A percentile compares a stretch with the other conserved stretches of the same genome.
phyloP scores from a whole-genome alignment of 2,329 filamentous ascomycete genomes.

The Zymoseptoria crescenta region DNA sequence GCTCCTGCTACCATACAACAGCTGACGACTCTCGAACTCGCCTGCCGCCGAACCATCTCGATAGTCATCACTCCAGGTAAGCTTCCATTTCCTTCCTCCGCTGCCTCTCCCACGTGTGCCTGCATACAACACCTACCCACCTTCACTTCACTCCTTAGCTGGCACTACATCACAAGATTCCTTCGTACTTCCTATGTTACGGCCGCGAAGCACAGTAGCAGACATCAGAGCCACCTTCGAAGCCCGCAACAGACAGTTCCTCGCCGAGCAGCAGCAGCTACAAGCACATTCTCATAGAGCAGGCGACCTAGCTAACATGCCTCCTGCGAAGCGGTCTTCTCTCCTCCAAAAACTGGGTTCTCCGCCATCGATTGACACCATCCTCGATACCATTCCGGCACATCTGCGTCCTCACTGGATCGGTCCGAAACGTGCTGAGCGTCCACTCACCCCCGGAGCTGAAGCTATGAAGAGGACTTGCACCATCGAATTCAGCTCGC shows the following conservation, averaged over 20 bases:
- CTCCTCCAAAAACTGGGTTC: constrained; percentile 1
- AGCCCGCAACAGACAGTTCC: background rate
- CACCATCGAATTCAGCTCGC: constrained; percentile 54
- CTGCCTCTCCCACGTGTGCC: background rate
- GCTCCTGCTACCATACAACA: background rate
- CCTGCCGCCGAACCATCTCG: too few relatives aligned
- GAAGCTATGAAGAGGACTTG: constrained; percentile 33
- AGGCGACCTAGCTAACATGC: constrained; percentile 10
- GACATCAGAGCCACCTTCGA: constrained; percentile 4
- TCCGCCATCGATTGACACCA: constrained; percentile 10
- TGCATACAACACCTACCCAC: background rate
- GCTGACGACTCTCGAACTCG: background rate
- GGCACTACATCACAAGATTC: background rate
- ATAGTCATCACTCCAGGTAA: background rate
- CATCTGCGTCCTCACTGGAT: constrained; percentile 24
- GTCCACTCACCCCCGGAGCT: constrained; percentile 10
- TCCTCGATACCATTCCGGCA: constrained; percentile 8
- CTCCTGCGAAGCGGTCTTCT: constrained; percentile 7
- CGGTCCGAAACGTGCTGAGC: constrained; percentile 16
- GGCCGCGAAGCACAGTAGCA: constrained; percentile 2
- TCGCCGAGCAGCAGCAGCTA: background rate
- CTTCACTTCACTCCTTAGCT: background rate
- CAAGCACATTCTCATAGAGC: background rate
- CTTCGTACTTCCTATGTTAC: constrained; percentile 1
- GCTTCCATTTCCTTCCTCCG: background rate